These are phyloP conservation scores for Fusarium sp. DNA, from an alignment of 2,329 filamentous ascomycete species.

Conservation along the genomic window DNA sequence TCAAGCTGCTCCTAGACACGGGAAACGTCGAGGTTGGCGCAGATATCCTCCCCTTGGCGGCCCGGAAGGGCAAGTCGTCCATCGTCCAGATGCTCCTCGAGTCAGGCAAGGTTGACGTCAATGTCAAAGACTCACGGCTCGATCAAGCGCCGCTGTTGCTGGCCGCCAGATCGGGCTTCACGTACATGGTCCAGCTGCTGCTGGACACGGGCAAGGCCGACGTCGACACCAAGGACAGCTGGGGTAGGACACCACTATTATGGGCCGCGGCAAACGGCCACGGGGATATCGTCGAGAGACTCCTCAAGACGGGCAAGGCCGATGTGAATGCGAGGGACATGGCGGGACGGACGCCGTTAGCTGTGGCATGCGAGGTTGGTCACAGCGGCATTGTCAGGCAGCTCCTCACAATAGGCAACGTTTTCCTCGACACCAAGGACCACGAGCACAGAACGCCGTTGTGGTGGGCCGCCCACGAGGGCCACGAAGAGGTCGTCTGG, in stretches of 20 bases:
- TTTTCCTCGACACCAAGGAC: not conserved
- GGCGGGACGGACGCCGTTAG: not conserved
- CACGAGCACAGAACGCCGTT: not conserved
- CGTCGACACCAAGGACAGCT: not conserved
- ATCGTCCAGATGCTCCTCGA: not conserved
- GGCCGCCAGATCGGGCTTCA: not conserved
- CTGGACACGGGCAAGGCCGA: not conserved
- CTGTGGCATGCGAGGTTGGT: not conserved
- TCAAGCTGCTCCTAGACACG: not conserved
- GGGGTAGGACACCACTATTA: not conserved
- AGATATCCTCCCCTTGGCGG: not conserved
- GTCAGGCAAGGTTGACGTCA: not conserved
- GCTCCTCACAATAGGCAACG: not conserved
- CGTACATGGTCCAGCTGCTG: not conserved
- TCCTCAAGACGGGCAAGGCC: slow-evolving; percentile 28
- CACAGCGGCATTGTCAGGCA: not conserved
- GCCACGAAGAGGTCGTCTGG: not conserved
- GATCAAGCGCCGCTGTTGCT: not conserved
- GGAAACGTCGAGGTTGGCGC: not conserved
- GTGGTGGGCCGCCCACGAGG: not conserved
- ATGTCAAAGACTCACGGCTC: not conserved
- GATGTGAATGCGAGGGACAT: slow-evolving; percentile 15
- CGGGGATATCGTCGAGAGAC: slow-evolving; percentile 9
- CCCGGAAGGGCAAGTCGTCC: not conserved
- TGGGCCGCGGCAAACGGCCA: slow-evolving; percentile 6